Conservation (phyloP, 495 filamentous ascomycete genomes). For the Zalerion maritima region DNA sequence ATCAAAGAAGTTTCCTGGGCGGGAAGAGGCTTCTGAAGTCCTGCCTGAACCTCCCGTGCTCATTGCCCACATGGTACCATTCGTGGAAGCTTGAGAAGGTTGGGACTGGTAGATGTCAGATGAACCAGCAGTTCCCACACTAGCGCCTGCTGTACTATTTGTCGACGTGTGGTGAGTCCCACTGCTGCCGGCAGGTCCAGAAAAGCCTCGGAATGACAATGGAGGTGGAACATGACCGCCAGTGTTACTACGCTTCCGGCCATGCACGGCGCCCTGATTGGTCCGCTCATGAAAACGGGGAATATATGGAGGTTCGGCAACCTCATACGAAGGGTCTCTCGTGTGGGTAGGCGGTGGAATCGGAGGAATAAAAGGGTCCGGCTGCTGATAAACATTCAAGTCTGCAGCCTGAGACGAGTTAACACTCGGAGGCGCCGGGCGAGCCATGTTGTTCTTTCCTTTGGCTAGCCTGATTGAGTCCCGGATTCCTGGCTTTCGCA, state of each 20-base stretch:
- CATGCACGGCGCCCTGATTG: slow-evolving; percentile 35
- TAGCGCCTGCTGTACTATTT: slow-evolving; percentile 36
- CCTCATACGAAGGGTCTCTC: slow-evolving; percentile 26
- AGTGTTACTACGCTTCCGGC: slow-evolving; percentile 74
- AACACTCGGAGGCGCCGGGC: slow-evolving; percentile 13
- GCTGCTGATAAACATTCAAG: slow-evolving; percentile 11
- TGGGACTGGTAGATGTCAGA: slow-evolving; percentile 39
- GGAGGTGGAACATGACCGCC: slow-evolving; percentile 51
- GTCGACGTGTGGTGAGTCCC: slow-evolving; percentile 27
- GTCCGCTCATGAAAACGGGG: slow-evolving; percentile 53
- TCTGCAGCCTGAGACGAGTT: slow-evolving; percentile 9
- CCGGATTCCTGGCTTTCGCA: slow-evolving; percentile 50
- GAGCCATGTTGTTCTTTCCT: slow-evolving; percentile 40
- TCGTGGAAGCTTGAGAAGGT: slow-evolving; percentile 21
- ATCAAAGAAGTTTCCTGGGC: slow-evolving; percentile 48
- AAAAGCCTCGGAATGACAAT: slow-evolving; percentile 59
- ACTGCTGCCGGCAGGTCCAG: slow-evolving; percentile 37
- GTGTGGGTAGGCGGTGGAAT: slow-evolving; percentile 17
- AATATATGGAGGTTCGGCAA: slow-evolving; percentile 66
- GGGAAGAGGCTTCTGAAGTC: slow-evolving; percentile 49
- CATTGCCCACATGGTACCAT: slow-evolving; percentile 24
- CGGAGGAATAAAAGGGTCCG: slow-evolving; percentile 16
- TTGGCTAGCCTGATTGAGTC: slow-evolving; percentile 89
- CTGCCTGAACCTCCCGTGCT: slow-evolving; percentile 20
- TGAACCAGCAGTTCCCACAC: slow-evolving; percentile 38